A percentile compares a stretch with the other conserved stretches of the same genome.
Conservation (phyloP, 2,329 filamentous ascomycete species). For the Talaromyces sp. region DNA sequence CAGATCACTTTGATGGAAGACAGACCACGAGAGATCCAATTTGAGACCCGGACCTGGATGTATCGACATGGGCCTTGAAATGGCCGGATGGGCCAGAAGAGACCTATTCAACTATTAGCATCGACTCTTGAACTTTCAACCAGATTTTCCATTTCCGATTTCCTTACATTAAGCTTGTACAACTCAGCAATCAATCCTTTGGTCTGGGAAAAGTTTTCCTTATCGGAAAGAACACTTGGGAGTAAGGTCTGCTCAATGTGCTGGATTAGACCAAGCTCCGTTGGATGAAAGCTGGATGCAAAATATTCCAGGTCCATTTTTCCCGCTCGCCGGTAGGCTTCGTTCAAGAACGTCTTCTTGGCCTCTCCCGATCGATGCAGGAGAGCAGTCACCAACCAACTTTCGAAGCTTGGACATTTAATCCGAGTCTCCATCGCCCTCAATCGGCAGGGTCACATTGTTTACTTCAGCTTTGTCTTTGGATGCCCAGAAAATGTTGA, state of each 20-base stretch:
- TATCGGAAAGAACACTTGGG: constrained; percentile 18
- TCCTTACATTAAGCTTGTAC: constrained; percentile 52
- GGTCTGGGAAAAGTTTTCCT: constrained; percentile 12
- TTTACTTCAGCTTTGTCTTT: neutral
- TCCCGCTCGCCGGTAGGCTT: constrained; percentile 48
- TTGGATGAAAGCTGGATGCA: constrained; percentile 47
- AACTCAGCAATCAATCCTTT: constrained; percentile 47
- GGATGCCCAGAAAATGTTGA: neutral
- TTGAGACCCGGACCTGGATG: constrained; percentile 43
- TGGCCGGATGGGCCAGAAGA: constrained; percentile 48
- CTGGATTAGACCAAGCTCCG: constrained; percentile 49
- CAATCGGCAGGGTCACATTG: neutral
- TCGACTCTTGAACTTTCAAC: neutral
- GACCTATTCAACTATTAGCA: constrained; percentile 28
- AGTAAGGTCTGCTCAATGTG: constrained; percentile 44
- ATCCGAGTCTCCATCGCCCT: neutral
- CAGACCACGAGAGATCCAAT: constrained; percentile 53
- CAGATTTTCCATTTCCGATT: neutral
- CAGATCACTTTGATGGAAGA: constrained; percentile 34
- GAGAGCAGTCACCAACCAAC: neutral
- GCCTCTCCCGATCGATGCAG: constrained; percentile 27
- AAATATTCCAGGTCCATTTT: constrained; percentile 48
- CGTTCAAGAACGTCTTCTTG: constrained; percentile 49
- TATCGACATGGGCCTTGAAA: constrained; percentile 52
- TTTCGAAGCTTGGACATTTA: neutral